These are phyloP conservation scores for Vitis hybrid DNA, from an alignment of 177 flowering plant genomes.

Conservation along the genomic window DNA sequence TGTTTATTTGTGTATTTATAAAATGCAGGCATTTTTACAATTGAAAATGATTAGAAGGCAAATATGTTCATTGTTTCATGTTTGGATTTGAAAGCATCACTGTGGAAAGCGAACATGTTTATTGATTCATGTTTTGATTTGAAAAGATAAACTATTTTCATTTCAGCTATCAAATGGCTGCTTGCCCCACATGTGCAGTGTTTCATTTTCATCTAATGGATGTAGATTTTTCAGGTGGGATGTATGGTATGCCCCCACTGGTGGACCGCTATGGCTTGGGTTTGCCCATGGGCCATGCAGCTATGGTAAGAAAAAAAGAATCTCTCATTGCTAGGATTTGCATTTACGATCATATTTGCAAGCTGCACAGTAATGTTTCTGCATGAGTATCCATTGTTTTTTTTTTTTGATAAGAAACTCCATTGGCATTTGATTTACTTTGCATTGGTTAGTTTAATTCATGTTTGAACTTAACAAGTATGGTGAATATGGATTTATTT, in stretches of 20 bases:
- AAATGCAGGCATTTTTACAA: too few relatives aligned
- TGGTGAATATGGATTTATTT: too few relatives aligned
- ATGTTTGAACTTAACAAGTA: background rate
- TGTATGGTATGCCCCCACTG: constrained; percentile 82
- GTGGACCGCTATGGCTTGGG: constrained; percentile 86
- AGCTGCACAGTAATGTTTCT: background rate
- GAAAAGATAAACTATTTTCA: too few relatives aligned
- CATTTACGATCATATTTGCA: too few relatives aligned
- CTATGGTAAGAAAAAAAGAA: constrained; percentile 55
- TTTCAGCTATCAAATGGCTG: too few relatives aligned
- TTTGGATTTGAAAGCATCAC: too few relatives aligned
- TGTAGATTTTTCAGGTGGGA: constrained; percentile 50
- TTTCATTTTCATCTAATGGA: background rate
- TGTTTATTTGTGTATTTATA: too few relatives aligned
- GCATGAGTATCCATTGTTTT: background rate
- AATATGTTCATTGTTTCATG: too few relatives aligned
- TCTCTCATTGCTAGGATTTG: background rate
- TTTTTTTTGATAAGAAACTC: background rate
- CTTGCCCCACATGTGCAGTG: background rate
- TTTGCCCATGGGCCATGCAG: constrained; percentile 68
- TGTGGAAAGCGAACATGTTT: background rate
- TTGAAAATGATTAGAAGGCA: too few relatives aligned
- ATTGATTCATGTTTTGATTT: background rate
- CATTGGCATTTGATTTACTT: too few relatives aligned
- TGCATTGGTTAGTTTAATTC: too few relatives aligned